Percentiles rank a stretch among this genome's conserved stretches.
These are phyloP conservation scores for Glarea lozoyensis DNA, from an alignment of 495 filamentous ascomycete genomes.

Conservation along the genomic window DNA sequence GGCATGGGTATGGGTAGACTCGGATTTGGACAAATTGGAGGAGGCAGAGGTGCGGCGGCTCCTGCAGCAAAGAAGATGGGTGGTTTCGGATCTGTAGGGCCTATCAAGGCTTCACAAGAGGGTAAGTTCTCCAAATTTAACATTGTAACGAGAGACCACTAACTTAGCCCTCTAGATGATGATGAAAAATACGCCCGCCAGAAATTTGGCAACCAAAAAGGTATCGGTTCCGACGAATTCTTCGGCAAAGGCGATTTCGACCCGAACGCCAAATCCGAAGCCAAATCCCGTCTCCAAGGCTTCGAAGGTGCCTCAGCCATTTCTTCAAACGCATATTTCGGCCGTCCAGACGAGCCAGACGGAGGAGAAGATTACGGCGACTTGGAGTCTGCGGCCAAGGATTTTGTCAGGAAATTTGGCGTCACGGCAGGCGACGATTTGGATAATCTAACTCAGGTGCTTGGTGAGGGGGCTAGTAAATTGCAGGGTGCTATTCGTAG, in stretches of 20 bases:
- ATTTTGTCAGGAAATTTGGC: slow-evolving; percentile 89
- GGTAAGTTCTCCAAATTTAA: slow-evolving; percentile 39
- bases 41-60: slow-evolving; percentile 46
- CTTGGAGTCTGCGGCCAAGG: slow-evolving; percentile 83
- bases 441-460: slow-evolving; percentile 70
- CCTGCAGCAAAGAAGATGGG: slow-evolving; percentile 66
- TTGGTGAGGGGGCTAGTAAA: slow-evolving; percentile 77
- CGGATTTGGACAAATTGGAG: slow-evolving; percentile 83
- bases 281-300: slow-evolving; percentile 74
- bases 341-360: slow-evolving; percentile 69
- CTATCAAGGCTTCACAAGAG: slow-evolving; percentile 55
- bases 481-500: slow-evolving; percentile 83
- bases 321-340: slow-evolving; percentile 94
- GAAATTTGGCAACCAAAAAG: slow-evolving; percentile 89
- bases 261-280: slow-evolving; percentile 69
- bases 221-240: slow-evolving; percentile 96
- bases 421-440: slow-evolving; percentile 92
- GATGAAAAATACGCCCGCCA: slow-evolving; percentile 63
- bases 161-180: slow-evolving; percentile 45
- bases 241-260: slow-evolving; percentile 88
- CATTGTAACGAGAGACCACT: slow-evolving; percentile 7
- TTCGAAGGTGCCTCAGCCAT: slow-evolving; percentile 92
- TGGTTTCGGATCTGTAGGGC: slow-evolving; percentile 77
- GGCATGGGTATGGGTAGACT: slow-evolving; percentile 85
- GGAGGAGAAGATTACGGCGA: slow-evolving; percentile 73